phyloP scores from a whole-genome alignment of 108 stramenopile species.

The Stephanodiscus triporus region DNA sequence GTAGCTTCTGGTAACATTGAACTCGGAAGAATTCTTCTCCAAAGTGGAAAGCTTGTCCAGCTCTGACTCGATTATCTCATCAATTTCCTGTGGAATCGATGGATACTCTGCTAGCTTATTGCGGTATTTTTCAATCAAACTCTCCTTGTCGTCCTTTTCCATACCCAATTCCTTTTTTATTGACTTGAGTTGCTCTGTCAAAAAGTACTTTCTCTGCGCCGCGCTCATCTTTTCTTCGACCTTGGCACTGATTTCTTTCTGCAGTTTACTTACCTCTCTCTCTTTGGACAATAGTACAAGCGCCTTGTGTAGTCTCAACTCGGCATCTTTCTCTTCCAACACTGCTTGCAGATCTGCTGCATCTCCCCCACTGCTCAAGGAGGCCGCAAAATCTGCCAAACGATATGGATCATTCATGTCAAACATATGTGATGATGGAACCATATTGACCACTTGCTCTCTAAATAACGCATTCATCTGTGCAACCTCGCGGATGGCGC shows the following conservation, averaged over 20 bases:
- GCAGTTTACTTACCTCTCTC: constrained; percentile 87
- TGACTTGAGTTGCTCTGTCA: constrained; percentile 97
- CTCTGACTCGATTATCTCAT: constrained; percentile 85
- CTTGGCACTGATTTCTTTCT: constrained; percentile 93
- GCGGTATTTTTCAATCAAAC: constrained; percentile 88
- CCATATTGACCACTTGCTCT: constrained; percentile 84
- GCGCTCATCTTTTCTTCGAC: constrained; percentile 96
- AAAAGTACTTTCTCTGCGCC: constrained; percentile 93
- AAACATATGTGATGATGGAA: constrained; percentile 64
- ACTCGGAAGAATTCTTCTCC: constrained; percentile 96
- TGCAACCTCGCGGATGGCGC: constrained; percentile 92
- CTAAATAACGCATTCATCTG: constrained; percentile 92
- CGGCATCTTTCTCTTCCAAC: constrained; percentile 90
- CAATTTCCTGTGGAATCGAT: constrained; percentile 74
- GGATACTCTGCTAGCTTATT: constrained; percentile 76
- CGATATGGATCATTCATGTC: constrained; percentile 93
- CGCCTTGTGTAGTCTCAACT: constrained; percentile 88
- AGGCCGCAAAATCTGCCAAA: constrained; percentile 95
- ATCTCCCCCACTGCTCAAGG: constrained; percentile 82
- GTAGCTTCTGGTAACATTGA: constrained; percentile 94
- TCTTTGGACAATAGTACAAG: constrained; percentile 91
- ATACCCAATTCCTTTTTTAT: constrained; percentile 99
- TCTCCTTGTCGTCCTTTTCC: constrained; percentile 97
- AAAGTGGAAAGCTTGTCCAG: constrained; percentile 89
- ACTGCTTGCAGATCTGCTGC: constrained; percentile 91